A percentile compares a stretch with the other conserved stretches of the same genome.
Conservation (phyloP, 768 basidiomycete genomes). For the Royoungia palumana region DNA sequence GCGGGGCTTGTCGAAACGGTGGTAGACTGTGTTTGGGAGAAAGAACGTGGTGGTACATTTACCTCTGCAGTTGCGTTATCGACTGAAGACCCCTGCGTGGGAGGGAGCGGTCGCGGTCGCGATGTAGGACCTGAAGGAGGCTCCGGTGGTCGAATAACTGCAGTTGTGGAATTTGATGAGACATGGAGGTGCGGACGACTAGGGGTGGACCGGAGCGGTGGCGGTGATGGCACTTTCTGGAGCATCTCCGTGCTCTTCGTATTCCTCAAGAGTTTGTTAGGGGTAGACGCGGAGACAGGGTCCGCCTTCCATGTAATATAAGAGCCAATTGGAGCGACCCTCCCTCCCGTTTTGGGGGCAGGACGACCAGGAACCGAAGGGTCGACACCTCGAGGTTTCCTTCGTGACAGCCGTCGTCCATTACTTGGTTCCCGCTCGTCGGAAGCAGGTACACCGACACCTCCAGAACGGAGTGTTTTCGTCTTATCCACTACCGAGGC, state of each 20-base stretch:
- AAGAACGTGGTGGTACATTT: slow-evolving; percentile 16
- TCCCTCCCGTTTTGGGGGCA: slow-evolving; percentile 23
- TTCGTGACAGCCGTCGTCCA: slow-evolving; percentile 16
- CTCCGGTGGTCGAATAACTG: slow-evolving; percentile 19
- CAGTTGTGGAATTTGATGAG: slow-evolving; percentile 15
- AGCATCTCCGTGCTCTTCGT: slow-evolving; percentile 30
- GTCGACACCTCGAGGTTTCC: slow-evolving; percentile 19
- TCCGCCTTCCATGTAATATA: slow-evolving; percentile 32
- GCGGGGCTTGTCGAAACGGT: slow-evolving; percentile 16
- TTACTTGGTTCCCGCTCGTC: slow-evolving; percentile 24
- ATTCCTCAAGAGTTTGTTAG: slow-evolving; percentile 26
- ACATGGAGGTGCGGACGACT: slow-evolving; percentile 28
- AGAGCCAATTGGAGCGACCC: slow-evolving; percentile 18
- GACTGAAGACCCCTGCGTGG: slow-evolving; percentile 22
- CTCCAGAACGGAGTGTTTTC: slow-evolving; percentile 13
- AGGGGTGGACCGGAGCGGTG: slow-evolving; percentile 28
- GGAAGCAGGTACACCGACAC: slow-evolving; percentile 15
- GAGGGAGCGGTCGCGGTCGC: slow-evolving; percentile 29
- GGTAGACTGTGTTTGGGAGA: slow-evolving; percentile 25
- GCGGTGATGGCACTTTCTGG: slow-evolving; percentile 14
- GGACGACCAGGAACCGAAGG: slow-evolving; percentile 21
- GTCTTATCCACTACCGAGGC: slow-evolving; percentile 16
- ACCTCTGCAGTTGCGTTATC: slow-evolving; percentile 21
- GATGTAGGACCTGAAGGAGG: slow-evolving; percentile 13
- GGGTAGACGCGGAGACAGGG: slow-evolving; percentile 31